A percentile compares a stretch with the other conserved stretches of the same genome.
These are phyloP conservation scores for Cicer yamashitae DNA, from an alignment of 306 rosid species.

Conservation along the genomic window DNA sequence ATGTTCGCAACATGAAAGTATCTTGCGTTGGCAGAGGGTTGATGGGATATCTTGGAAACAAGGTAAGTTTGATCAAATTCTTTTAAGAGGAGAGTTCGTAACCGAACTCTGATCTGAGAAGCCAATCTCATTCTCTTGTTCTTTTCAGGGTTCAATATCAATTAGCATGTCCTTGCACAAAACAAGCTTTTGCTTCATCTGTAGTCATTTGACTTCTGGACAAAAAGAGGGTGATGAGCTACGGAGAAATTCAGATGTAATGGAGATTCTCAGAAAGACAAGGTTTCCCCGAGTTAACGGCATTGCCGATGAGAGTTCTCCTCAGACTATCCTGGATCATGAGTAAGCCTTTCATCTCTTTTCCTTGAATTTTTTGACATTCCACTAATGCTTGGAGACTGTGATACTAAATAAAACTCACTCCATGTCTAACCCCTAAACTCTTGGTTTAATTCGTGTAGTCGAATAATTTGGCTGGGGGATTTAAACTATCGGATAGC, in stretches of 20 bases:
- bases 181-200: conserved; percentile 97
- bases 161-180: conserved; percentile 96
- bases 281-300: conserved; percentile 81
- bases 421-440: conserved; percentile 16
- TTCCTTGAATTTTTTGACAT: conserved; percentile 28
- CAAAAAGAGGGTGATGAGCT: conserved; percentile 99
- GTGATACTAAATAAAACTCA: conserved; percentile 21
- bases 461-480: conserved; percentile 97
- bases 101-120: neutral
- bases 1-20: conserved; percentile 82
- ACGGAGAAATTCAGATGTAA: conserved; percentile 91
- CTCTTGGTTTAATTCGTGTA: conserved; percentile 51
- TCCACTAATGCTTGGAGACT: conserved; percentile 32
- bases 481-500: conserved; percentile 97
- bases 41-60: conserved; percentile 99
- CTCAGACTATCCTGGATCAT: conserved; percentile 83
- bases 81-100: conserved; percentile 25
- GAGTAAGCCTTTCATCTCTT: conserved; percentile 64
- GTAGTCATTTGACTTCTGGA: conserved; percentile 97
- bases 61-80: conserved; percentile 57
- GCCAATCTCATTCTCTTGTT: conserved; percentile 46
- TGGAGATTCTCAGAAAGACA: conserved; percentile 95
- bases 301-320: conserved; percentile 67
- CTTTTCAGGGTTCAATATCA: conserved; percentile 96
- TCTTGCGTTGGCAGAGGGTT: too few species aligned